Evolutionary conservation across 495 filamentous ascomycete genomes (phyloP), one percentile per base, ranked within the genome.

Genomic region (Chaetomium cochliodes): DNA sequence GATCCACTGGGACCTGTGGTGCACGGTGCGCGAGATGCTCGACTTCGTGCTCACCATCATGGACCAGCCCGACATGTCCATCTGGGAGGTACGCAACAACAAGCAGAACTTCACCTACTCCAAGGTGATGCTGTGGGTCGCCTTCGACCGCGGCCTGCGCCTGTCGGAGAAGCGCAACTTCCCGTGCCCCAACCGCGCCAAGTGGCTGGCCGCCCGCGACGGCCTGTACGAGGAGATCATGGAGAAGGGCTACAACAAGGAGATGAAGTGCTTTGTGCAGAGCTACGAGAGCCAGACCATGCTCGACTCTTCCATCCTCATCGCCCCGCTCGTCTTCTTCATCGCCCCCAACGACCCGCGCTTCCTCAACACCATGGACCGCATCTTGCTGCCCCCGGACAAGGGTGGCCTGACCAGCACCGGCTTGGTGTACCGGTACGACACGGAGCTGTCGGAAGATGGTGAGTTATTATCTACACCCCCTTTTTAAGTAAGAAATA

Each of bases 71-170:
- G 88, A 91, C 73, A 90, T 90, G 87, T 89, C 86, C 18, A 90
- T 91, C 69, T 90, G 88, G 88, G 88, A 91, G 71, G 88, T 89
- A 22, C 84, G 88, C 58, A 88, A 87, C 51, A 78, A 85, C 65
- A 86, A 87, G 72, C 87, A 90, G 70, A 83, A 90, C 72, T 91
- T 90, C 66, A 81, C 87, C 51, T 90, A 90, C 73, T 88, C 85
- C 16, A 88, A 90, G 67, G 82, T 91, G 65, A 89, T 90, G 85
- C 78, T 91, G 25, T 91, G 88, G 88, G 88, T 91, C 5, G 87
- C 88, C 47, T 81, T 91, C 56, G 88, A 90, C 72, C 86, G 88
- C 15, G 88, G 85, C 12, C 73, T 91, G 20, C 86, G 88, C 0
- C 81, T 91, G 3, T 80, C 87, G 2, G 88, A 91, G 42, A 90